Percentiles rank a stretch among this genome's conserved stretches.
phyloP scores from a whole-genome alignment of 1,139 yeast species.

The Candida tetrigidarum region DNA sequence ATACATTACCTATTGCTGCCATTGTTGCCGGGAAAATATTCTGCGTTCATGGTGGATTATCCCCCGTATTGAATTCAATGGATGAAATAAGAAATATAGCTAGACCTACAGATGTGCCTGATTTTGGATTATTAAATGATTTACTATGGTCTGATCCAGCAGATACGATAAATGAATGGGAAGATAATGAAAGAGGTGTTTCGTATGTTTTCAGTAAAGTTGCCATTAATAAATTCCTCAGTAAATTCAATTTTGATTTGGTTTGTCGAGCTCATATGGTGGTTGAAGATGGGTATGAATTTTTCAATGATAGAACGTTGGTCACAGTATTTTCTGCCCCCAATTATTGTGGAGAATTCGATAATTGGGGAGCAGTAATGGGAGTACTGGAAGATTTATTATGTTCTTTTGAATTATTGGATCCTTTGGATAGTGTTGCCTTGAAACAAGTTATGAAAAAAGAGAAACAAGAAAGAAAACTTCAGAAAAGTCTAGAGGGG shows the following conservation, averaged over 20 bases:
- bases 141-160: slow-evolving; percentile 97
- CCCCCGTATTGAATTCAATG: slow-evolving; percentile 88
- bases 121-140: slow-evolving; percentile 90
- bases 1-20: slow-evolving; percentile 93
- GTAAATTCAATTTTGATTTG: slow-evolving; percentile 88
- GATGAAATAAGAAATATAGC: slow-evolving; percentile 91
- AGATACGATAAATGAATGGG: slow-evolving; percentile 95
- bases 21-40: slow-evolving; percentile 95
- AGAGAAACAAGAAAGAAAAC: slow-evolving; percentile 78
- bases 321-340: slow-evolving; percentile 91
- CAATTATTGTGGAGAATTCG: slow-evolving; percentile 92
- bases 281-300: slow-evolving; percentile 91
- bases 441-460: slow-evolving; percentile 91
- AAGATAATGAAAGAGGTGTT: slow-evolving; percentile 97
- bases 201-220: slow-evolving; percentile 93
- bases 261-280: slow-evolving; percentile 99
- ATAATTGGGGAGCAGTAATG: slow-evolving; percentile 99
- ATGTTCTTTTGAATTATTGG: slow-evolving; percentile 90
- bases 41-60: slow-evolving; percentile 96
- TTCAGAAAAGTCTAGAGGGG: slow-evolving; percentile 1
- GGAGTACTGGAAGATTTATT: slow-evolving; percentile 90
- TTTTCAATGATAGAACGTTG: slow-evolving; percentile 73
- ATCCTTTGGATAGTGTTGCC: slow-evolving; percentile 92
- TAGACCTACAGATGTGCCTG: slow-evolving; percentile 97
- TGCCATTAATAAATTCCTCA: slow-evolving; percentile 88